Base-by-base conservation (phyloP, 495 filamentous ascomycete genomes). In the Podospora sp. region DNA sequence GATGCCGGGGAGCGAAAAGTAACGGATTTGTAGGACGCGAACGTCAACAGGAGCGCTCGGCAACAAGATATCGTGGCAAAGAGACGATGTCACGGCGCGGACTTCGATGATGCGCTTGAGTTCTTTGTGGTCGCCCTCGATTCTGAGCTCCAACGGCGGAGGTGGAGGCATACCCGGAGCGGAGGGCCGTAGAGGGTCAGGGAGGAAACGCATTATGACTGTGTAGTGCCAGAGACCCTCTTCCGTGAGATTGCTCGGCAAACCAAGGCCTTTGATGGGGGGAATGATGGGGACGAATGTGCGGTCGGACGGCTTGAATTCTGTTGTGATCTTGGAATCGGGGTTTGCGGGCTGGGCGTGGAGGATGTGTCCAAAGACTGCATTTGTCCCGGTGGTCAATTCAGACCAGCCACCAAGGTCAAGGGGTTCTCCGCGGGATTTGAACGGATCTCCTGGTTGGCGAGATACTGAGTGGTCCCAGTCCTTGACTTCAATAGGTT, bases 311-410 rank as follows among this genome's bases (percentile, higher is more conserved):
- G 55, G 63, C 6, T 74, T 46, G 21, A 57, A 25, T 14, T n/a
- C 33, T 36, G 69, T 68, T 21, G n/a, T 27, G 58, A 35, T 29
- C 24, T 18, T 9, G 61, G 52, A 26, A 25, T 1, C 9, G 25
- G 22, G 18, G 18, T 18, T 29, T 16, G 49, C 56, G 71, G 67
- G 0, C 53, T 16, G 63, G 4, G 73, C 53, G 53, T 81, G 79
- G 3, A 82, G 67, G 25, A 82, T 62, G 51, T 80, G 77, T 60
- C 82, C 82, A 56, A 82, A 84, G 20, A 73, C 52, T 14, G 77
- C 81, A 51, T 50, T 64, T 0, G 81, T 83, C 22, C 74, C 70
- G 29, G 72, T 77, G 11, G 46, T 40, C 16, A 60, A 40, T 21
- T 63, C 21, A 0, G 60, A 72, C 80, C 80, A 83, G 53, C 61